Evolutionary conservation across 495 filamentous ascomycete species (phyloP), one percentile per base, ranked within the genome.

Genomic region (Penicillium crystallinum): DNA sequence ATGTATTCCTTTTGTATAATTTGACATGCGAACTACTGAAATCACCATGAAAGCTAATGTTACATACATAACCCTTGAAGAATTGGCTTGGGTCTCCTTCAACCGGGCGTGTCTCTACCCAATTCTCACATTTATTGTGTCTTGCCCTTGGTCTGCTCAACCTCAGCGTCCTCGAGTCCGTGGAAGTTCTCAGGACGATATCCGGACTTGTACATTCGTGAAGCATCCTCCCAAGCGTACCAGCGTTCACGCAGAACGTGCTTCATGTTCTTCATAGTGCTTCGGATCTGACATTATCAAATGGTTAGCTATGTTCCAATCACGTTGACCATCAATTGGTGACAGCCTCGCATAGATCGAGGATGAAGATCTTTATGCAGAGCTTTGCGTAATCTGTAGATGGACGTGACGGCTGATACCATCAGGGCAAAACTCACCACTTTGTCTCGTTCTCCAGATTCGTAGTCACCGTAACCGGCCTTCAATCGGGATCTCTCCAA

Each of bases 171-270:
- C 22, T 46, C 53, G 14, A 44, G 46, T 4, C 46, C 46, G 14
- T 37, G 14, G n/a, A 50, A 50, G 48, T 42, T 58, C 49, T 70
- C 59, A 17, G 73, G 73, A 19, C 69, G 71, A 40, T 69, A 69
- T 43, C 71, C 90, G 8, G 72, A 70, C 64, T 80, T 71, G 7
- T 88, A 91, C 53, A 91, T 64, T 58, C 79, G 75, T 52, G 81
- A 73, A 21, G 93, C 93, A 57, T 92, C 89, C 58, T 91, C 82
- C 88, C 89, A 97, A 33, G 88, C 77, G 71, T 97, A 93, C 73
- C 82, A 91, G 60, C 92, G 77, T 66, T 97, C 92, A 33, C 87
- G 91, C 49, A 97, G 77, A 38, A 81, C 78, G 62, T 92, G 85
- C 73, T 88, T 90, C 66, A 97, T 96, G 35, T 73, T 73, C 53